Evolutionary conservation across 257 asterid species (phyloP), one percentile per base, ranked within the genome.

Genomic region (Solanum okadae): DNA sequence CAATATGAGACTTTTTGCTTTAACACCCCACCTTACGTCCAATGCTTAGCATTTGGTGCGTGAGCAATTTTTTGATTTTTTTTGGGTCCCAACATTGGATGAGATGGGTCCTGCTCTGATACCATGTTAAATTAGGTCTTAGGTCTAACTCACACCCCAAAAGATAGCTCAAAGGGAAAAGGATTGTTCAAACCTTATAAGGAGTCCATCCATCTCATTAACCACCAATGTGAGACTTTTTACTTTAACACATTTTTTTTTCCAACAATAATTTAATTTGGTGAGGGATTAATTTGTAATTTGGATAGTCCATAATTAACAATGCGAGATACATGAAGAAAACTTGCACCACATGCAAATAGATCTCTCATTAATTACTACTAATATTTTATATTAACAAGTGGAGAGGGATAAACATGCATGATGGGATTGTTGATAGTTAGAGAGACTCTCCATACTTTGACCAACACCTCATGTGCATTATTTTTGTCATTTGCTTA

Each of bases 381-480:
- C 68, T 59, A 61, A 61, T 65, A 70, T 33, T 70, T 70, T 70
- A 29, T 65, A 77, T 44, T 12, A 71, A 34, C 59, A 2, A 14
- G 59, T 81, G 52, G 61, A 86, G 44, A 68, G 81, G 38, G 20
- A 31, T 65, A 67, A 42, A 20, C 68, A 77, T 40, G 29, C 29
- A 77, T 31, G 71, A 88, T 88, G 86, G 42, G 82, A 75, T 78
- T 31, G 67, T 44, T 44, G 40, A 73, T 82, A 10, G 20, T 49
- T 49, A 82, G 38, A 59, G 67, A 34, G 34, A 18, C 78, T 44
- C 87, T 67, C 56, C 81, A 77, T 42, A 42, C 83, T 89, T 88
- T 65, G 46, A 23, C 87, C 33, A 86, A 77, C 72, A 76, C 56
- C 61, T 72, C 93, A 90, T 89, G 92, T 91, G 93, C 59, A 12